Evolutionary conservation across 805 yeast species (phyloP), one percentile per base, ranked within the genome.

Genomic region (Metahyphopichia silvanorum): DNA sequence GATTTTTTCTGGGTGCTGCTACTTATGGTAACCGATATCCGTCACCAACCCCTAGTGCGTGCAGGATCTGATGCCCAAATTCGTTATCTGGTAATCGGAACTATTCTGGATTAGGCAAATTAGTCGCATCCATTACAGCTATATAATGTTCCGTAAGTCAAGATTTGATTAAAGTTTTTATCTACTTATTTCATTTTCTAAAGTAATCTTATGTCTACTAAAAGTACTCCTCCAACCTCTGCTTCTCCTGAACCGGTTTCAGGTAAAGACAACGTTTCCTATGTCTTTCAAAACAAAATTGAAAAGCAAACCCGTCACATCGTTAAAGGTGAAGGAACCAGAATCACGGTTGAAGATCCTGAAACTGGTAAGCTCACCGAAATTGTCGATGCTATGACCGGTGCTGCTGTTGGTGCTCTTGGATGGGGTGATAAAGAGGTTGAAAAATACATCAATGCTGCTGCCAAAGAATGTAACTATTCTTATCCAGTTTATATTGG

Each of bases 281-380:
- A 63, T 46, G 60, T 67, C 23, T 71, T 72, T 55, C 76, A 70
- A 49, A 67, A 59, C 23, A 49, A 60, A 33, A 52, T 72, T 31
- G 49, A 51, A 39, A 53, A 63, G 40, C 52, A 49, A 32, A 57
- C 61, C 26, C 64, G 69, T 4, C 57, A 55, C 35, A 69, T 67
- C 33, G 59, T 66, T 27, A 57, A 53, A 13, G 74, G 76, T 29
- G 51, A 63, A 26, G 78, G 77, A 21, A 43, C 55, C 31, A 54
- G 53, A 42, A 52, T 74, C 41, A 57, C 60, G 12, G 51, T 69
- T 22, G 64, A 60, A 38, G 72, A 69, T 41, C 62, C 67, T 18
- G 49, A 56, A 21, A 67, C 71, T 14, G 66, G 63, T 28, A 56
- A 57, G 25, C 35, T 39, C 28, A 51, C 33, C 15, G 56, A 50